Base-by-base conservation (phyloP, 2,329 filamentous ascomycete genomes). In the Clarireedia sp. region DNA sequence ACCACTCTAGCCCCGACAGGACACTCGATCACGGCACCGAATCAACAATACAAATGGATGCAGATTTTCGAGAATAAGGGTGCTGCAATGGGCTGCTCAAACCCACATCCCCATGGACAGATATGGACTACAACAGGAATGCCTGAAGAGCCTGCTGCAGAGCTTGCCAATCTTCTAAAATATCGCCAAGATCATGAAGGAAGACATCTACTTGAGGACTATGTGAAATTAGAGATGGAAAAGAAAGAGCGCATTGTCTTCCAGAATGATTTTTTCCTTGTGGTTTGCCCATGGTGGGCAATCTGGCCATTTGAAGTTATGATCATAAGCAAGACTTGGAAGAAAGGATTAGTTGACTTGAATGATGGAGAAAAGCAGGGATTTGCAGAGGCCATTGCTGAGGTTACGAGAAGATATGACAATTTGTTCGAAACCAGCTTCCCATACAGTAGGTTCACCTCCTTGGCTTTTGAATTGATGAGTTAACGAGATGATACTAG, bases 1-100 rank as follows among this genome's bases (percentile, higher is more conserved):
- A 76, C 73, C 8, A 73, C 74, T 6, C 65, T 79, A 38, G 71
- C 76, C 6, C 59, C 61, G 8, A 52, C 60, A n/a, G 55, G 45
- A 21, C 72, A 73, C 21, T 71, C 75, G 9, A 71, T 74, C 12
- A 69, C 73, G 21, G 72, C 74, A 26, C 86, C 90, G 4, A 82
- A 78, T 51, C 80, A 87, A 52, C 89, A 95, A 72, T 90, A 95
- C 66, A 83, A 87, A 53, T 97, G 95, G 74, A 96, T 99, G 91
- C 94, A 99, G 70, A 97, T 99, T 61, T 99, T 99, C 60, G 94
- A 99, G 74, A 99, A 99, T 77, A 99, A 99, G 74, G 94, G 94
- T 51, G 84, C 88, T 1, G 90, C 92, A 10, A 99, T 99, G 94
- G 94, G 94, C 51, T 99, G 94, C 76, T 97, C 92, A 1, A 99